These are phyloP conservation scores for Chalara sp. DNA, from an alignment of 2,329 filamentous ascomycete species.

Conservation along the genomic window DNA sequence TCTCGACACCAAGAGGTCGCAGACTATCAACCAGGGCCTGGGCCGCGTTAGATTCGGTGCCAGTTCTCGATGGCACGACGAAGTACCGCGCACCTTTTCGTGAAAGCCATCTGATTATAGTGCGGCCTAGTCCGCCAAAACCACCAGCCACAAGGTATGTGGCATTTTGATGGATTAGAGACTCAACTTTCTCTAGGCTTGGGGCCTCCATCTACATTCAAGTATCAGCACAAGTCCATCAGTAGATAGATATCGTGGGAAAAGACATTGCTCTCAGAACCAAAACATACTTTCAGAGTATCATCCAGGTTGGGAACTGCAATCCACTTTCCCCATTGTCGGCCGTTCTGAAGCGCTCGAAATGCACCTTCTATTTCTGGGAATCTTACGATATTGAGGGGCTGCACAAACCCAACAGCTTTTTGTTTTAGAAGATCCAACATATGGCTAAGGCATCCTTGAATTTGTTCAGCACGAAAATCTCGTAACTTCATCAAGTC, in stretches of 20 bases:
- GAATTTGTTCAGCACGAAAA: background rate
- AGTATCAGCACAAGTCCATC: too few relatives aligned
- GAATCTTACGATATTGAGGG: background rate
- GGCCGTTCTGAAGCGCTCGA: background rate
- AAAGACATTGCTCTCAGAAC: too few relatives aligned
- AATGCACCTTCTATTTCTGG: background rate
- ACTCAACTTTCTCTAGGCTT: too few relatives aligned
- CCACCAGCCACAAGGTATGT: background rate
- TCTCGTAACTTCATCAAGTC: background rate
- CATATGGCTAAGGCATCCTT: background rate
- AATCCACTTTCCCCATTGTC: background rate
- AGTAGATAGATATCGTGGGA: too few relatives aligned
- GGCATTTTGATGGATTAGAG: background rate
- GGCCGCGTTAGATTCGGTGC: background rate
- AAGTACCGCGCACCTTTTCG: background rate
- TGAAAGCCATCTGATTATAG: background rate
- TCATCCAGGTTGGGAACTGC: background rate
- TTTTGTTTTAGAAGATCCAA: background rate
- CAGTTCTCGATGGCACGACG: background rate
- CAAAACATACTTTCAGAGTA: background rate
- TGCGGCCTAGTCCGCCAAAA: background rate
- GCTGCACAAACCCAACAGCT: background rate
- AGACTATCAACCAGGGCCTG: background rate
- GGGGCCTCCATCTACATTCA: too few relatives aligned
- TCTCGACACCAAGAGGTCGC: slow-evolving; percentile 4